phyloP scores from a whole-genome alignment of 176 grass and related monocot genomes.

The Carex cristatella region DNA sequence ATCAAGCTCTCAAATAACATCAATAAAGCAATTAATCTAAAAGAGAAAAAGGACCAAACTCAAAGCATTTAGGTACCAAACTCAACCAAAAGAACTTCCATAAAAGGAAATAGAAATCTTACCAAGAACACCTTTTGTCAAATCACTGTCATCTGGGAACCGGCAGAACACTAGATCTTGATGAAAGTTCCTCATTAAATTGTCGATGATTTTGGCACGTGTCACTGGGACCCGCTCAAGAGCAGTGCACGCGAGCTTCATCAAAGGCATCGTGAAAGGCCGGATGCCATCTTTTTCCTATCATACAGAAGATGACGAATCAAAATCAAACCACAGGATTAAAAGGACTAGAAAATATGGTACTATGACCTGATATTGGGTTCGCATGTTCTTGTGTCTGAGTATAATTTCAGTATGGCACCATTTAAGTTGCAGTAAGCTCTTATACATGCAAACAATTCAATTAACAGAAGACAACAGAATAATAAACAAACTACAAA shows the following conservation, averaged over 20 bases:
- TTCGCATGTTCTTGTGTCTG: neutral
- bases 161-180: conserved; percentile 91
- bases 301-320: conserved; percentile 19
- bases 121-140: conserved; percentile 65
- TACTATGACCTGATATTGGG: neutral
- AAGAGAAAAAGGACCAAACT: neutral
- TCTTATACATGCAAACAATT: neutral
- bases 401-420: neutral
- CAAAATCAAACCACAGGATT: neutral
- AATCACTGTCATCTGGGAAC: conserved; percentile 63
- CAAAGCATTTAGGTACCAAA: neutral
- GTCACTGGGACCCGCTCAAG: conserved; percentile 89
- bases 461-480: neutral
- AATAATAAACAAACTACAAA: neutral
- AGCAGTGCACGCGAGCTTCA: conserved; percentile 96
- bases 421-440: neutral
- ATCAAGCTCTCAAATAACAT: neutral
- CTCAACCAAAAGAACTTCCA: neutral
- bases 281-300: conserved; percentile 92
- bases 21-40: neutral
- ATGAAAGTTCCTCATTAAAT: conserved; percentile 86
- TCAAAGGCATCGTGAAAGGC: conserved; percentile 97
- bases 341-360: neutral
- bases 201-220: conserved; percentile 58
- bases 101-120: conserved; percentile 23